phyloP scores from a whole-genome alignment of 2,329 filamentous ascomycete species.

The Cladophialophora exuberans region DNA sequence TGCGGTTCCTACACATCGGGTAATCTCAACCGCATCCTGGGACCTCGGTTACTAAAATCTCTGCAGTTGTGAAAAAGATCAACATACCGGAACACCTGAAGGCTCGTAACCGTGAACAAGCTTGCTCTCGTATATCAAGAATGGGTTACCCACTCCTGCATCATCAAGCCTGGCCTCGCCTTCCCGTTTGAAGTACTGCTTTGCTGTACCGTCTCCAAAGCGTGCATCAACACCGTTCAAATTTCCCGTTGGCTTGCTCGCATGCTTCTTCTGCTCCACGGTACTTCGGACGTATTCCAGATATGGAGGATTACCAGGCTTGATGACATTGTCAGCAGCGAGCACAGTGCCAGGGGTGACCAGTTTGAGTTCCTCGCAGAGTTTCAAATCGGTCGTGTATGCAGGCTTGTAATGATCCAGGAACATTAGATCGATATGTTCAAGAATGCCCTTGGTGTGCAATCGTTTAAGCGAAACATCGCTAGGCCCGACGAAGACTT shows the following conservation, averaged over 20 bases:
- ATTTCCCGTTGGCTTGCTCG: slow-evolving; percentile 5
- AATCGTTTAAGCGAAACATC: slow-evolving; percentile 67
- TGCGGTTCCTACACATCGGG: slow-evolving; percentile 55
- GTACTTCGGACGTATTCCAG: slow-evolving; percentile 56
- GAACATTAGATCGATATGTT: slow-evolving; percentile 72
- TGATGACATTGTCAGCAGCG: slow-evolving; percentile 43
- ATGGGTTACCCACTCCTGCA: slow-evolving; percentile 36
- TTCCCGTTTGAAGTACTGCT: slow-evolving; percentile 34
- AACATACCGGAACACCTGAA: slow-evolving; percentile 59
- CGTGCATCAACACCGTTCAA: slow-evolving; percentile 27
- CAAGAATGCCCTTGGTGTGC: slow-evolving; percentile 55
- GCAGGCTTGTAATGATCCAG: slow-evolving; percentile 80
- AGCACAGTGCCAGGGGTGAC: slow-evolving; percentile 58
- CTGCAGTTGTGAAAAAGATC: background rate
- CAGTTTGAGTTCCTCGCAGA: slow-evolving; percentile 72
- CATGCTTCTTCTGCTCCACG: slow-evolving; percentile 60
- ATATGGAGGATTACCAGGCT: slow-evolving; percentile 48
- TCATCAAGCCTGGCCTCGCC: slow-evolving; percentile 34
- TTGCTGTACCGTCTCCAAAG: slow-evolving; percentile 32
- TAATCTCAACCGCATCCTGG: slow-evolving; percentile 70
- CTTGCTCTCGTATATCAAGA: slow-evolving; percentile 64
- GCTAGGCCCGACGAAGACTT: slow-evolving; percentile 70
- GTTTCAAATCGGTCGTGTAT: slow-evolving; percentile 74
- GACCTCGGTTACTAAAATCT: slow-evolving; percentile 29
- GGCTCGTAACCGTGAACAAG: slow-evolving; percentile 69